Base-by-base conservation (phyloP, 805 yeast species). In the Wickerhamiella azymoides region DNA sequence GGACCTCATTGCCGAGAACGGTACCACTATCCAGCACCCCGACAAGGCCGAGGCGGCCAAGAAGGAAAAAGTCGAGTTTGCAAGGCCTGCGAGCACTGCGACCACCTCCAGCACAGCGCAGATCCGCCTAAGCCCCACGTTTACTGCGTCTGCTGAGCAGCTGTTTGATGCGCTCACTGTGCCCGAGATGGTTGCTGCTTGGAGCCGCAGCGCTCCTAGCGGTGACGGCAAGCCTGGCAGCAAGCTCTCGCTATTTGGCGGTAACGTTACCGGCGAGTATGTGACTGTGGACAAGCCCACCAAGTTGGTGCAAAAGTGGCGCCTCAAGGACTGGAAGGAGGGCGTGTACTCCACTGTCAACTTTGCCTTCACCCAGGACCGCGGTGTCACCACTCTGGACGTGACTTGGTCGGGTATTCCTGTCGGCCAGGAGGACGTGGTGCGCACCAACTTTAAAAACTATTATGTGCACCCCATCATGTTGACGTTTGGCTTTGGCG, bases 401-500 rank as follows among this genome's bases (percentile, higher is more conserved):
- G 85, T 86, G 16, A 68, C 71, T 38, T 85, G 89, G 76, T 69
- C 76, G 14, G 96, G 96, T 13, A 80, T 92, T 42, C 99, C 99
- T 14, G 71, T 89, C 35, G 99, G 97, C 11, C 93, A 92, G 61
- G 97, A 92, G 92, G 93, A 56, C 65, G 80, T 56, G 18, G 95
- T 84, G 35, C 76, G 78, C 57, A 74, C 70, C 36, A 92, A 89
- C 63, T 89, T 92, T 59, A 84, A 85, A 56, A 85, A 84, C 50
- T 84, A 86, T 64, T 92, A 92, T 61, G 78, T 92, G 43, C 79
- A 80, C 64, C 76, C 94, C 6, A 89, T 92, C 58, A 92, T 86
- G 67, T 60, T 84, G 37, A 81, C 96, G 0, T 92, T 92, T 63
- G 98, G 98, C 1, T 88, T 84, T 62, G 97, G 97, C 14, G 84